These are phyloP conservation scores for Kluyveromyces sp. DNA, from an alignment of 1,139 yeast species.

Conservation along the genomic window DNA sequence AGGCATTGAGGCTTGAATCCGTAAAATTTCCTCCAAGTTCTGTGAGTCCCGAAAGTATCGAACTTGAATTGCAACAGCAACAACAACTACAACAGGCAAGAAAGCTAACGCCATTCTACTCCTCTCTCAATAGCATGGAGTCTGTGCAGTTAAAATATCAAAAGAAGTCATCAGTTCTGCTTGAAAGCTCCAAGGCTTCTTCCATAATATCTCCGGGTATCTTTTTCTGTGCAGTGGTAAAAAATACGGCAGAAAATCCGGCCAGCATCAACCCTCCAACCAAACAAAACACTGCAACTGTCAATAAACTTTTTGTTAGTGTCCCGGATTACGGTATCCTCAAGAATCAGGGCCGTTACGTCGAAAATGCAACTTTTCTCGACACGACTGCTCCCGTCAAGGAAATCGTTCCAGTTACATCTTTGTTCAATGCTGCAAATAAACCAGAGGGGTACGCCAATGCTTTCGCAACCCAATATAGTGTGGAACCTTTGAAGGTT, in stretches of 20 bases:
- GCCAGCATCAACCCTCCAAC: not conserved
- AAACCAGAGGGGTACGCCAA: conserved; percentile 78
- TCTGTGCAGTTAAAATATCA: conserved; percentile 34
- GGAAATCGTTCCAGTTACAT: conserved; percentile 64
- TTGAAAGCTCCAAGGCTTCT: conserved; percentile 37
- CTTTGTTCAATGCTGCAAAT: conserved; percentile 62
- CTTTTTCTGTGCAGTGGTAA: conserved; percentile 48
- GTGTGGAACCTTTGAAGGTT: conserved; percentile 53
- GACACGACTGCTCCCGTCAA: conserved; percentile 61
- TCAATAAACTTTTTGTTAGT: conserved; percentile 55
- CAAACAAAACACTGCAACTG: conserved; percentile 3
- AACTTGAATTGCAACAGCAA: conserved; percentile 37
- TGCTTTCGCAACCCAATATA: conserved; percentile 78
- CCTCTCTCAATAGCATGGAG: conserved; percentile 27
- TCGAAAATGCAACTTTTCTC: conserved; percentile 77
- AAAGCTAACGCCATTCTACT: conserved; percentile 27
- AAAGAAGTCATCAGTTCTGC: conserved; percentile 38
- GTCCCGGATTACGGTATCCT: conserved; percentile 80
- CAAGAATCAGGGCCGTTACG: conserved; percentile 59
- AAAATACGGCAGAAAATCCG: conserved; percentile 17
- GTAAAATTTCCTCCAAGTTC: conserved; percentile 74
- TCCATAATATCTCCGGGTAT: conserved; percentile 77
- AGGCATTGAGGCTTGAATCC: conserved; percentile 43
- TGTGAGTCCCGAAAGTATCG: conserved; percentile 49
- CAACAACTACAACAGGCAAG: conserved; percentile 37